phyloP scores from a whole-genome alignment of 2,329 filamentous ascomycete species.

The Apiospora aurea region DNA sequence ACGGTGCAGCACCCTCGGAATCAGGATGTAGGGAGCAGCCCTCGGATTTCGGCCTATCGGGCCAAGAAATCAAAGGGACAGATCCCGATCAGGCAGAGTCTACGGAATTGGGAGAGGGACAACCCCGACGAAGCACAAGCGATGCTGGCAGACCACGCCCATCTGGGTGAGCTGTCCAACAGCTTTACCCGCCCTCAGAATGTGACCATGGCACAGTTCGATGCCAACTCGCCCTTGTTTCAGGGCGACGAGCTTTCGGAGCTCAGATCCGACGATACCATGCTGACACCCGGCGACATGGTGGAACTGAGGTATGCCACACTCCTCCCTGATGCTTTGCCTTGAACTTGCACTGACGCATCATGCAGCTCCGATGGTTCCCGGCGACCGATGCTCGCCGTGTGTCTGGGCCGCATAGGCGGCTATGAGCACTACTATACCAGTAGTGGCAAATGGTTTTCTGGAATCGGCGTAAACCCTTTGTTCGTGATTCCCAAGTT shows the following conservation, averaged over 20 bases:
- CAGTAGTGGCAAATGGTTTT: conserved; percentile 58
- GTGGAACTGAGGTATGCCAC: conserved; percentile 54
- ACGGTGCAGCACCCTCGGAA: conserved; percentile 36
- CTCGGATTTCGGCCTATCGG: not conserved
- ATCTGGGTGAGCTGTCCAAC: conserved; percentile 42
- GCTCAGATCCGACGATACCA: conserved; percentile 42
- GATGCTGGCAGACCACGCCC: conserved; percentile 40
- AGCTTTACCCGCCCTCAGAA: conserved; percentile 45
- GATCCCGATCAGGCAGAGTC: conserved; percentile 47
- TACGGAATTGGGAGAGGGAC: conserved; percentile 50
- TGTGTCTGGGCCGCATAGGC: conserved; percentile 60
- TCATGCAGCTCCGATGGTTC: conserved; percentile 44
- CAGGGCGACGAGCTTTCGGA: conserved; percentile 47
- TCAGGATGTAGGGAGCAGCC: conserved; percentile 19
- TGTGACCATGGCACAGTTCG: conserved; percentile 39
- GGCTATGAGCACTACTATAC: conserved; percentile 63
- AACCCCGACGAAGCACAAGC: conserved; percentile 39
- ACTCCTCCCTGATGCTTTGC: not conserved
- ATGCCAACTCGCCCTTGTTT: conserved; percentile 42
- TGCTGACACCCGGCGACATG: conserved; percentile 54
- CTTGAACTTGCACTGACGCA: conserved; percentile 27
- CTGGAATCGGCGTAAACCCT: conserved; percentile 49
- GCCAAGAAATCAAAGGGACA: conserved; percentile 16
- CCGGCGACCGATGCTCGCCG: conserved; percentile 55
- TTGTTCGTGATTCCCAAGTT: conserved; percentile 60